phyloP scores from a whole-genome alignment of 441 rosid genomes.

The Corymbia calophylla region DNA sequence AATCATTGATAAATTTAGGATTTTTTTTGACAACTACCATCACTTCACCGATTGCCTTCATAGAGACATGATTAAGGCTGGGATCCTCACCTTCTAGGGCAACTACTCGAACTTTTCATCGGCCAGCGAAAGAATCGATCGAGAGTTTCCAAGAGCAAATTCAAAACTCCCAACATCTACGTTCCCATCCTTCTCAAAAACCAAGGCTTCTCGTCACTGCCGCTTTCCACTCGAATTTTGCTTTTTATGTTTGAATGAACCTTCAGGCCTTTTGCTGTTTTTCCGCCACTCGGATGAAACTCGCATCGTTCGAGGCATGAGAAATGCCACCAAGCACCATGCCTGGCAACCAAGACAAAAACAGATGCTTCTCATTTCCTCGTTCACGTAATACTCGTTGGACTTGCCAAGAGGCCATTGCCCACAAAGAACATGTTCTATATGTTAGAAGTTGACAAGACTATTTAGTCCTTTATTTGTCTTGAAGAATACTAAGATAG shows the following conservation, averaged over 20 bases:
- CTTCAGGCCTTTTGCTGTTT: neutral
- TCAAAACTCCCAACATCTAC: neutral
- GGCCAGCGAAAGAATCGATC: neutral
- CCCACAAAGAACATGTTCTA: neutral
- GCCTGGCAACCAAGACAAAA: neutral
- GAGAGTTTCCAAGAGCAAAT: neutral
- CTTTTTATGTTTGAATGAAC: neutral
- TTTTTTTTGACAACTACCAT: rapidly evolving
- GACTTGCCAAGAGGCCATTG: neutral
- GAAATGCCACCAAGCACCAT: neutral
- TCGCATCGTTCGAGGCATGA: neutral
- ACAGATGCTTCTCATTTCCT: neutral
- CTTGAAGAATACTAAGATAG: too few species aligned
- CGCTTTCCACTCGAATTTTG: neutral
- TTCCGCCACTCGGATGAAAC: neutral
- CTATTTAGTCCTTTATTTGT: too few species aligned
- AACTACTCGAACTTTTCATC: neutral
- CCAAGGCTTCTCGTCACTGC: neutral
- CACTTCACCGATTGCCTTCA: neutral
- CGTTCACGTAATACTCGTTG: neutral
- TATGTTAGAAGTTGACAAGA: too few species aligned
- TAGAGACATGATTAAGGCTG: neutral
- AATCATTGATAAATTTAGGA: too few species aligned
- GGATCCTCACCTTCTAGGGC: neutral
- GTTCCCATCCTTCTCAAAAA: neutral